These are phyloP conservation scores for Elaeis oleifera DNA, from an alignment of 202 grass and related monocot species.

Conservation along the genomic window DNA sequence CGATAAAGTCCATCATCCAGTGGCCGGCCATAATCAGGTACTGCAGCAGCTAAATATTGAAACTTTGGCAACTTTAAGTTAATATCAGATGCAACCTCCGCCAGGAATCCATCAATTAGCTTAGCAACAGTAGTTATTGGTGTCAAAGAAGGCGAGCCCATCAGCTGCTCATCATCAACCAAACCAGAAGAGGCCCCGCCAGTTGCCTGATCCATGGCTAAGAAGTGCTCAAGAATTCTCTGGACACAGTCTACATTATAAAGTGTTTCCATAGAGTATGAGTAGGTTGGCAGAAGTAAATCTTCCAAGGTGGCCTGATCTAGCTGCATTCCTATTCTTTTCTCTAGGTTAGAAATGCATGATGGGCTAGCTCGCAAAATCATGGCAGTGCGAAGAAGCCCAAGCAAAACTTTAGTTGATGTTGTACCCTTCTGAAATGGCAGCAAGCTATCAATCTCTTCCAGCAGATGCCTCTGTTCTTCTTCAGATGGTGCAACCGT, in stretches of 20 bases:
- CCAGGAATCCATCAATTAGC: constrained; percentile 79
- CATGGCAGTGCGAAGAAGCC: constrained; percentile 77
- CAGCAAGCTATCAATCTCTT: constrained; percentile 68
- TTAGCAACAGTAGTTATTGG: constrained; percentile 71
- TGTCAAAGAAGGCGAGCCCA: constrained; percentile 54
- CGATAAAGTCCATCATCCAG: constrained; percentile 97
- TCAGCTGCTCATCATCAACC: constrained; percentile 42
- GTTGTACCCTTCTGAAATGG: constrained; percentile 63
- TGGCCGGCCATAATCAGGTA: constrained; percentile 85
- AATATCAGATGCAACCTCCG: constrained; percentile 84
- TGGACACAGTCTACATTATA: constrained; percentile 94
- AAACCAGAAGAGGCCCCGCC: constrained; percentile 48
- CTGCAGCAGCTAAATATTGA: constrained; percentile 54
- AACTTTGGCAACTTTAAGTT: constrained; percentile 85
- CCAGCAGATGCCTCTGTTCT: constrained; percentile 81
- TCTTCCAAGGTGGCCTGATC: constrained; percentile 87
- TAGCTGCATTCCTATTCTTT: constrained; percentile 70
- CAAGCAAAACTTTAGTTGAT: constrained; percentile 72
- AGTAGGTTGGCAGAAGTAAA: constrained; percentile 78
- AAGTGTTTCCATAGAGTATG: constrained; percentile 88
- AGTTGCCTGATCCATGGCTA: constrained; percentile 82
- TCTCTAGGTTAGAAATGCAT: constrained; percentile 78
- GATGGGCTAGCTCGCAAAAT: constrained; percentile 59
- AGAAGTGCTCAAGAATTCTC: constrained; percentile 85
- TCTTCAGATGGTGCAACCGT: constrained; percentile 48